Base-by-base conservation (phyloP, 768 basidiomycete species). In the Xerocomus brunneocitrinus region DNA sequence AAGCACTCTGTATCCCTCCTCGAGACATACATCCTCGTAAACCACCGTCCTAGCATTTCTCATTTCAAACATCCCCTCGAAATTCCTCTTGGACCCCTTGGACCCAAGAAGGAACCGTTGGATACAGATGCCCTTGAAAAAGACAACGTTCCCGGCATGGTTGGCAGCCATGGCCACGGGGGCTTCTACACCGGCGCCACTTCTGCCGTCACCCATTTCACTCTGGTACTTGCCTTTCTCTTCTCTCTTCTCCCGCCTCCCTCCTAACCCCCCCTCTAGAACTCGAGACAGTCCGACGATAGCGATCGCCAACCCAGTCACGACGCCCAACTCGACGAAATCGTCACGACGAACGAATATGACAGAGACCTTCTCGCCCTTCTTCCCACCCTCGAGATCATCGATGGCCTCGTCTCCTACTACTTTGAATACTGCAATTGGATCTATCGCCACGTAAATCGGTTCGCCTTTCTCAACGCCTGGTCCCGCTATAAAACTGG, bases 351-450 rank as follows among this genome's bases (percentile, higher is more conserved):
- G 52, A 74, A 74, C 40, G 81, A 80, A 53, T 84, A 87, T 60
- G 89, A 91, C 71, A 77, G 80, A 42, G 89, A 91, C 67, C 76
- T 92, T 8, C 78, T 89, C 56, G 73, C 76, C 4, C 69, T 79
- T 52, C 78, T 92, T 3, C 89, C 89, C 3, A 72, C 79, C 19
- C 68, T 85, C 49, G 79, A 85, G 43, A 73, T 84, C 48, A 83
- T 91, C 61, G 89, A 91, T 62, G 79, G 77, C 16, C 81, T 92
- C 49, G 76, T 92, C 63, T 70, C 71, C 45, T 85, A 83, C 70
- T 91, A 92, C 69, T 91, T 91, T 61, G 86, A 89, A 59, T 88
- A 87, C 64, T 89, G 88, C 77, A 90, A 87, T 68, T 92, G 89
- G 89, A 82, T 91, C 49, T 89, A 90, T 69, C 83, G 87, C 38